Evolutionary conservation across 2,329 filamentous ascomycete species (phyloP).

Genomic region (Stenocarpella maydis): DNA sequence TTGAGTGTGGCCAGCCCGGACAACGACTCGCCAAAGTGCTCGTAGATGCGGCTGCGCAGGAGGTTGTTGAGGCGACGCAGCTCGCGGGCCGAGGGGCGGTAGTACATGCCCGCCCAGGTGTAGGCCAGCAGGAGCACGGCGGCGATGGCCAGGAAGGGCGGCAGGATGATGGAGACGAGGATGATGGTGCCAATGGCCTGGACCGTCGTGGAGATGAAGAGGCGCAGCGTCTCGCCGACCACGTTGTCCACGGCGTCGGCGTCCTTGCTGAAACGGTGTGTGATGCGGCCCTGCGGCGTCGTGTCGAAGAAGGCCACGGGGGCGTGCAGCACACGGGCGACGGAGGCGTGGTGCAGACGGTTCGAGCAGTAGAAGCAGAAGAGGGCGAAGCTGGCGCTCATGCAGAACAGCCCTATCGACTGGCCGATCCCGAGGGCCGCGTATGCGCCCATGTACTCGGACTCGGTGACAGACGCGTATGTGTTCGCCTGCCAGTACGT

Average conservation of each 20-base stretch:
- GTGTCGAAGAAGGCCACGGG: slow-evolving; percentile 66
- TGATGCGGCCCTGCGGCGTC: slow-evolving; percentile 73
- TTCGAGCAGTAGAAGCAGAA: slow-evolving; percentile 71
- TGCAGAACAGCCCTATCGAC: slow-evolving; percentile 66
- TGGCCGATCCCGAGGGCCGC: slow-evolving; percentile 64
- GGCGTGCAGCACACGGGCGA: slow-evolving; percentile 23
- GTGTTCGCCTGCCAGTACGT: slow-evolving; percentile 73
- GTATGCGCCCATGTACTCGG: slow-evolving; percentile 63
- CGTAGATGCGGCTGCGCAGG: slow-evolving; percentile 69
- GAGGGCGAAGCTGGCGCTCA: slow-evolving; percentile 68
- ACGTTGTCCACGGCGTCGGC: slow-evolving; percentile 75
- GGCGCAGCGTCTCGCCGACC: slow-evolving; percentile 69
- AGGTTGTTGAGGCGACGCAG: slow-evolving; percentile 74
- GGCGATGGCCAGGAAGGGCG: slow-evolving; percentile 70
- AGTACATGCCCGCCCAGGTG: slow-evolving; percentile 69
- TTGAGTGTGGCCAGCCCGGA: slow-evolving; percentile 56
- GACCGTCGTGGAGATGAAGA: slow-evolving; percentile 69
- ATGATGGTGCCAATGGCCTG: slow-evolving; percentile 70
- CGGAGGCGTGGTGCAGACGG: slow-evolving; percentile 58
- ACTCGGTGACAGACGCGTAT: slow-evolving; percentile 48
- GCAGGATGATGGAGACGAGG: slow-evolving; percentile 70
- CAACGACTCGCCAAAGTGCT: slow-evolving; percentile 71
- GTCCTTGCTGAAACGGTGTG: slow-evolving; percentile 75
- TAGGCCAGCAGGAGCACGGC: slow-evolving; percentile 69
- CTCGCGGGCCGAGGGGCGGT: slow-evolving; percentile 71